Base-by-base conservation (phyloP, 2,329 filamentous ascomycete genomes). In the Alternaria brassicae region DNA sequence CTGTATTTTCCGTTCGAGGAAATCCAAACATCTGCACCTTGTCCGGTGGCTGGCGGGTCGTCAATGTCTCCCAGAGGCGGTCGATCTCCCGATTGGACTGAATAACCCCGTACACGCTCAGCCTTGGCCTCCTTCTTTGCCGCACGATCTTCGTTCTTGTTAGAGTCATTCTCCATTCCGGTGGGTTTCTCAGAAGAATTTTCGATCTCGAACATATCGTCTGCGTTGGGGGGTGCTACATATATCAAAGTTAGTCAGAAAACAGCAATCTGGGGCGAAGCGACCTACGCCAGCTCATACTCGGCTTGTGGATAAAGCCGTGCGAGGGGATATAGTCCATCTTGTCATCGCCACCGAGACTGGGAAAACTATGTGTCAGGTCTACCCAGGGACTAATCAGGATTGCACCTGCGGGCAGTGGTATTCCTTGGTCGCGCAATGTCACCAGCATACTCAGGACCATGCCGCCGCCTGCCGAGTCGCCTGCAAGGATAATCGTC, bases 361-460 rank as follows among this genome's bases (percentile, higher is more conserved):
- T 97, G 0, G 95, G 95, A 65, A 98, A 98, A 0, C 93, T 97
- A 75, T 98, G 94, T 0, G 92, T 96, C 53, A 98, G 81, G 75
- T 99, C 95, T 8, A 94, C 93, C 95, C 95, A 99, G 0, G 95
- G 95, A 49, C 92, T 97, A 51, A 98, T 91, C 39, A 98, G 82
- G 42, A 98, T 89, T 4, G 91, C 93, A 1, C 95, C 95, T 2
- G 95, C 93, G 1, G 95, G 95, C 25, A 97, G 78, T 6, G 94
- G 91, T 13, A 97, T 82, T 0, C 89, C 90, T 73, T 91, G 90
- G 72, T 98, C 93, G 62, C 95, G 88, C 61, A 98, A 78, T 2
- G 88, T 86, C 28, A 96, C 90, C 54, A 99, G 79, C 78, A 97
- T 83, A 21, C 81, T 90, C 65, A 97, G 68, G 0, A 93, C 86